These are phyloP conservation scores for Pseudogymnoascus sp. DNA, from an alignment of 2,329 filamentous ascomycete species.

Conservation along the genomic window DNA sequence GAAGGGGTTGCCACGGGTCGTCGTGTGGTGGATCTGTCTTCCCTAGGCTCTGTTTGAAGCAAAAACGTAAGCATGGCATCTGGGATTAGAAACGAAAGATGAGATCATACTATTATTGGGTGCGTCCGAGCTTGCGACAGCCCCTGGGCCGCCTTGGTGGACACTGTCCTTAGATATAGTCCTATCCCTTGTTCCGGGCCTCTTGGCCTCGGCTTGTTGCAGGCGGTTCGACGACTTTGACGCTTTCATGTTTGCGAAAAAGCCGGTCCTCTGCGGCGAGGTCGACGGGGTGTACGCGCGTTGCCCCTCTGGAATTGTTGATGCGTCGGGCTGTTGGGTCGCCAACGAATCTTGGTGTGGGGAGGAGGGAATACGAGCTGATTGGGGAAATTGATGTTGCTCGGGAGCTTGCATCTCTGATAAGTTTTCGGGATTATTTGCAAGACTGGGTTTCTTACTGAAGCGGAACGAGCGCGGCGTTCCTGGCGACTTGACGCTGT, in stretches of 20 bases:
- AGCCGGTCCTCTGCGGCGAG: constrained; percentile 20
- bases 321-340: neutral
- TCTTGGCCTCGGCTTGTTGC: constrained; percentile 27
- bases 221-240: constrained; percentile 38
- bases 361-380: neutral
- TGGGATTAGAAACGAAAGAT: neutral
- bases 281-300: constrained; percentile 1
- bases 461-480: constrained; percentile 4
- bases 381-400: neutral
- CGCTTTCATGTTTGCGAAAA: constrained; percentile 41
- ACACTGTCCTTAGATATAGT: constrained; percentile 19
- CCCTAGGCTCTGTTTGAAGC: constrained; percentile 18
- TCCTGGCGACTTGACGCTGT: neutral
- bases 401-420: neutral
- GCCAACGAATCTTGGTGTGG: neutral
- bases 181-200: constrained; percentile 27
- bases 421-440: neutral
- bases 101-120: constrained; percentile 25
- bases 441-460: neutral
- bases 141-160: constrained; percentile 19
- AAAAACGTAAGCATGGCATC: constrained; percentile 14
- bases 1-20: constrained; percentile 23
- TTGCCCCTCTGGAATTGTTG: neutral
- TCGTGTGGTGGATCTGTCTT: constrained; percentile 20
- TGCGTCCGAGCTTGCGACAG: constrained; percentile 24